Evolutionary conservation across 495 filamentous ascomycete genomes (phyloP).

Genomic region (Parathielavia hyrcaniae): DNA sequence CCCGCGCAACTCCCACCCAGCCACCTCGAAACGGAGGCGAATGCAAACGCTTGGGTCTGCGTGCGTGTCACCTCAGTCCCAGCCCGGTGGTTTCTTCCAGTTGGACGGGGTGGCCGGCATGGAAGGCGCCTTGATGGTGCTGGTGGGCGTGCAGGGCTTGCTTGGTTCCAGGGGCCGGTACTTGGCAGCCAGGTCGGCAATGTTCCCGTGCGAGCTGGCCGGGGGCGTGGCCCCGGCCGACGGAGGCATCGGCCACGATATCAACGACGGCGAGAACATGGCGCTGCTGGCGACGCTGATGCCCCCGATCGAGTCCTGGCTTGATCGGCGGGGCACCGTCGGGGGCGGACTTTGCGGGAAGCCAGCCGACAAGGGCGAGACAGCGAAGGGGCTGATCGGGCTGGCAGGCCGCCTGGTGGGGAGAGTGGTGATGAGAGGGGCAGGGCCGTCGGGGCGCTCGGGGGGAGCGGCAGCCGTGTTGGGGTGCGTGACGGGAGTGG

Average conservation of each 20-base stretch:
- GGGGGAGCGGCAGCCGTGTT: background rate
- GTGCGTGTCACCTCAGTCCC: background rate
- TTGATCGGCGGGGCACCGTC: conserved; percentile 12
- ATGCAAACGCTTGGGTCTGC: no score
- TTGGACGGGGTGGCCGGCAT: conserved; percentile 17
- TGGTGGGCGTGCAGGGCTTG: background rate
- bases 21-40: no score
- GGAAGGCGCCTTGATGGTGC: background rate
- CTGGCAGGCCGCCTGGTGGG: conserved; percentile 1
- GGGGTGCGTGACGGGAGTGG: conserved; percentile 15
- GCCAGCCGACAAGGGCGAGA: conserved; percentile 18
- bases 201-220: conserved; percentile 10
- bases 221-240: conserved; percentile 20
- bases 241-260: conserved; percentile 28
- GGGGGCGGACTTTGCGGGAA: conserved; percentile 22
- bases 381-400: conserved; percentile 15
- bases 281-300: conserved; percentile 29
- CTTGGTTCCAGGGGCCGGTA: background rate
- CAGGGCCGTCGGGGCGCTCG: conserved; percentile 5
- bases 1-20: no score
- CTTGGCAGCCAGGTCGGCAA: background rate
- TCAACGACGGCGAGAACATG: conserved; percentile 24
- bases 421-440: conserved; percentile 2
- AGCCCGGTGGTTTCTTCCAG: background rate
- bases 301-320: conserved; percentile 21